A percentile compares a stretch with the other conserved stretches of the same genome.
Evolutionary conservation across 257 asterid species (phyloP).

Genomic region (Datura wrightii): DNA sequence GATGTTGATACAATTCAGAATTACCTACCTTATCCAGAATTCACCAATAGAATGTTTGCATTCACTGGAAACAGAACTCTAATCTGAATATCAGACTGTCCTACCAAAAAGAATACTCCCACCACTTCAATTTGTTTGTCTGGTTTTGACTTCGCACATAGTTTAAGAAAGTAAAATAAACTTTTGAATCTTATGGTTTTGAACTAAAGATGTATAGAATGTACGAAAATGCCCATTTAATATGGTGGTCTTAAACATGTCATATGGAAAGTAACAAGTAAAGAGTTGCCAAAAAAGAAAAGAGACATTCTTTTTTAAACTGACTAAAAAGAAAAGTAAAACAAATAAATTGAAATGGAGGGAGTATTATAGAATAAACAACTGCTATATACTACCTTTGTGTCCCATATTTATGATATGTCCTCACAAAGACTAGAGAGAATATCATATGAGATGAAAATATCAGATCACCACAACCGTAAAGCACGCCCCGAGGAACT

Average conservation of each 20-base stretch:
- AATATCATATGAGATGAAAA: conserved; percentile 98
- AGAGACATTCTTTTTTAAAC: too few relatives aligned
- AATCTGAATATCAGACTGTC: background rate
- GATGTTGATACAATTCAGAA: background rate
- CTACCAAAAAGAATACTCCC: background rate
- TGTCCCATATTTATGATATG: conserved; percentile 86
- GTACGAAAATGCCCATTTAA: too few relatives aligned
- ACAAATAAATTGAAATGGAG: too few relatives aligned
- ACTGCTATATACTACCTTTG: conserved; percentile 54
- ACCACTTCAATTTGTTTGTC: too few relatives aligned
- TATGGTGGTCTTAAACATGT: too few relatives aligned
- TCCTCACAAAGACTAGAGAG: conserved; percentile 89
- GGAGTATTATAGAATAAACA: background rate
- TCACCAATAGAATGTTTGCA: background rate
- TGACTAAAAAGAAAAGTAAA: too few relatives aligned
- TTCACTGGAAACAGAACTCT: conserved; percentile 5
- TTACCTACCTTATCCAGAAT: background rate
- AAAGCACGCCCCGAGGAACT: conserved; percentile 91
- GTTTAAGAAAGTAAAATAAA: too few relatives aligned
- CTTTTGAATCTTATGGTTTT: too few relatives aligned
- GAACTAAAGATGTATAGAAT: too few relatives aligned
- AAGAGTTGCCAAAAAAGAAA: too few relatives aligned
- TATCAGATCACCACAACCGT: conserved; percentile 96
- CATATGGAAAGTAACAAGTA: too few relatives aligned
- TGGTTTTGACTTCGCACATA: too few relatives aligned